phyloP scores from a whole-genome alignment of 2,329 filamentous ascomycete species.

The Alternaria ventricosa region DNA sequence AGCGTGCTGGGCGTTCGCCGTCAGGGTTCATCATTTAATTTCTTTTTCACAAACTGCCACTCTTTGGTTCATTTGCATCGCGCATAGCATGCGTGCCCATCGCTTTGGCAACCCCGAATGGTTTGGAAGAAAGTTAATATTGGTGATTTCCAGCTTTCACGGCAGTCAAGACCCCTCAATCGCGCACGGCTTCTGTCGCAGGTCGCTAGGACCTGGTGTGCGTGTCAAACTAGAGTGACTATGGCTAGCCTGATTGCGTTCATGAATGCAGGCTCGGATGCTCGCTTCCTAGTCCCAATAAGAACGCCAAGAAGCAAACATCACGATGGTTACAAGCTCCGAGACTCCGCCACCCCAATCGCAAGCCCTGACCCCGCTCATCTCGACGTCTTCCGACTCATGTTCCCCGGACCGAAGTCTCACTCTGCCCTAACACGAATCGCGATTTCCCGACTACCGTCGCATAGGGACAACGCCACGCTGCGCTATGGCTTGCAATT shows the following conservation, averaged over 20 bases:
- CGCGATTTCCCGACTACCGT: neutral
- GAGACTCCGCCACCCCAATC: slow-evolving; percentile 12
- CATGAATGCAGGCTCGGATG: slow-evolving; percentile 2
- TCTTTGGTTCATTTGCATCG: neutral
- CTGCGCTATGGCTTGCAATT: slow-evolving; percentile 5
- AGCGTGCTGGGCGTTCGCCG: neutral
- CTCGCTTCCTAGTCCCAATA: slow-evolving; percentile 4
- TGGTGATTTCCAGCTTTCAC: neutral
- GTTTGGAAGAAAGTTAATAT: neutral
- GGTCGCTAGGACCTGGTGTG: neutral
- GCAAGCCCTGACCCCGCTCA: neutral
- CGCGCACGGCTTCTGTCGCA: neutral
- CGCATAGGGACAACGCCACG: slow-evolving; percentile 4
- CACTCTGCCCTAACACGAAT: slow-evolving; percentile 10
- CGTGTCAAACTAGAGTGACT: neutral
- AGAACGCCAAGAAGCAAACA: neutral
- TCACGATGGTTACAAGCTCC: slow-evolving; percentile 1
- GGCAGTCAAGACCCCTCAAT: neutral
- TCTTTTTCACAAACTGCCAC: neutral
- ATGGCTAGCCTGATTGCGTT: neutral
- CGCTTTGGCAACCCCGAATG: neutral
- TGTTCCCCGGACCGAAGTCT: slow-evolving; percentile 1
- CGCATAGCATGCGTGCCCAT: neutral
- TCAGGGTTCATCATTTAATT: neutral
- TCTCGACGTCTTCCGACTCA: neutral